Conservation (phyloP, 257 asterid species). For the Eustoma russellianum region DNA sequence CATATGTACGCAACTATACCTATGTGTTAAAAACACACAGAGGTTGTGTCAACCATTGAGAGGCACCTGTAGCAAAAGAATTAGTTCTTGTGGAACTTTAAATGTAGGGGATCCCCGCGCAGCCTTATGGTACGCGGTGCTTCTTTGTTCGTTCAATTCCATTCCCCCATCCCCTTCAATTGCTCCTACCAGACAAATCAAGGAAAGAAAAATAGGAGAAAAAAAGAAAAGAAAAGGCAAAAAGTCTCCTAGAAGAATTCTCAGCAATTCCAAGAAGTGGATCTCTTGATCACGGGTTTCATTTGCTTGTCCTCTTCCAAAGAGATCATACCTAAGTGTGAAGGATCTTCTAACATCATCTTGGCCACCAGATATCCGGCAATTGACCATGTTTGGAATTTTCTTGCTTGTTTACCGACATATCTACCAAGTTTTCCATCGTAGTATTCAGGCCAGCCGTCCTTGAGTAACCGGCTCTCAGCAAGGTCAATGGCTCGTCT, state of each 20-base stretch:
- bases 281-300: conserved; percentile 53
- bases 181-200: no score
- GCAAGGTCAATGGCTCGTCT: conserved; percentile 64
- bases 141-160: no score
- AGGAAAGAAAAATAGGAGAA: no score
- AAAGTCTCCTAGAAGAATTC: background rate
- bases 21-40: no score
- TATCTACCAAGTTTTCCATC: conserved; percentile 62
- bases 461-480: conserved; percentile 67
- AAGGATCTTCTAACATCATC: conserved; percentile 78
- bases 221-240: no score
- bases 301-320: conserved; percentile 72
- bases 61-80: conserved; percentile 14
- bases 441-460: conserved; percentile 67
- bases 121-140: no score
- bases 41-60: conserved; percentile 7
- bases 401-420: conserved; percentile 65
- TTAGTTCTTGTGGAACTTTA: background rate
- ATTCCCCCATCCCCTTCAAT: no score
- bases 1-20: no score
- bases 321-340: conserved; percentile 73
- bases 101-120: no score
- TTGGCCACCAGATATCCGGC: conserved; percentile 75
- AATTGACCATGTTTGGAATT: conserved; percentile 68
- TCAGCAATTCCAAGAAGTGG: conserved; percentile 58